These are phyloP conservation scores for Colletotrichum falcatum DNA, from an alignment of 2,329 filamentous ascomycete species.

Conservation along the genomic window DNA sequence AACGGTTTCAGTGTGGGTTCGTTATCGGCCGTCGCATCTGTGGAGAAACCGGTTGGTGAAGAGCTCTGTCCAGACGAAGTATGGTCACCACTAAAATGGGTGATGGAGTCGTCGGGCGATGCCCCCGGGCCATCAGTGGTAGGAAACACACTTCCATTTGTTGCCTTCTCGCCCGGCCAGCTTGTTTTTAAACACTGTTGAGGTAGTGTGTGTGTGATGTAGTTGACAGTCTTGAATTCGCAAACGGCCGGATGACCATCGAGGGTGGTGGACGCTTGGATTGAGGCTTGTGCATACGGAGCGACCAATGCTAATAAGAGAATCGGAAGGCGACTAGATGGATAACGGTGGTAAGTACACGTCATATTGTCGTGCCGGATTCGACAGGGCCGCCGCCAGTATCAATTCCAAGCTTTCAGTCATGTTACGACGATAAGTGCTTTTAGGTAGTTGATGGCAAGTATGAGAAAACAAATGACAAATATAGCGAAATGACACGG, in stretches of 20 bases:
- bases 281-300: not conserved
- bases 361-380: slow-evolving; percentile 1
- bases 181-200: slow-evolving; percentile 80
- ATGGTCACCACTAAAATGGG: not conserved
- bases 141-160: not conserved
- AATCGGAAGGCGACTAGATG: not conserved
- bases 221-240: slow-evolving; percentile 78
- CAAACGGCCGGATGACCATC: slow-evolving; percentile 49
- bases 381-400: not conserved
- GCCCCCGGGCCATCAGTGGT: not conserved
- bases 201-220: slow-evolving; percentile 82
- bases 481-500: no score
- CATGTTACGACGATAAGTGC: not conserved
- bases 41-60: not conserved
- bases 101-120: not conserved
- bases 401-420: no score
- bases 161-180: slow-evolving; percentile 54
- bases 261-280: not conserved
- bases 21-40: slow-evolving; percentile 24
- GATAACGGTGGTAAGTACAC: not conserved
- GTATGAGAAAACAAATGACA: no score
- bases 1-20: slow-evolving; percentile 67
- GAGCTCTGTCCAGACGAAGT: slow-evolving; percentile 40
- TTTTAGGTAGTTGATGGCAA: no score
- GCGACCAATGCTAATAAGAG: not conserved